Evolutionary conservation across 2,329 filamentous ascomycete genomes (phyloP).

Genomic region (Cladosporium austrohemisphaericum): DNA sequence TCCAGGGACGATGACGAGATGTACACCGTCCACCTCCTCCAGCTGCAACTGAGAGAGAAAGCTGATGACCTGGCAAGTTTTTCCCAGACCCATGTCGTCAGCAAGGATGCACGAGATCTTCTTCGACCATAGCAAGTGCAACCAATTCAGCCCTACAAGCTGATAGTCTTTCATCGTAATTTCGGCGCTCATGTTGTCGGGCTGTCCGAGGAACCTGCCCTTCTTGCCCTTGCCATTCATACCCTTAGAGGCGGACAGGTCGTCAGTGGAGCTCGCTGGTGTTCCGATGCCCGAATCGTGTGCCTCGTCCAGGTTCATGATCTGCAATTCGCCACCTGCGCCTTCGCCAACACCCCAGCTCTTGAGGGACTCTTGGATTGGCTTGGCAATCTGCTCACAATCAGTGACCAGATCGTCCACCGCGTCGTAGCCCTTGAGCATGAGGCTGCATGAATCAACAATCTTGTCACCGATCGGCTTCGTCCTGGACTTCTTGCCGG

Average conservation of each 20-base stretch:
- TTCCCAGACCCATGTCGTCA: conserved; percentile 93
- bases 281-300: conserved; percentile 68
- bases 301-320: conserved; percentile 51
- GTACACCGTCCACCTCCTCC: conserved; percentile 63
- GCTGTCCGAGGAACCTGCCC: conserved; percentile 59
- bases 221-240: conserved; percentile 46
- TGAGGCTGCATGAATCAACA: conserved; percentile 64
- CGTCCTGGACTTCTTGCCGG: conserved; percentile 49
- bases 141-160: conserved; percentile 90
- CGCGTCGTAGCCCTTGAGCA: conserved; percentile 74
- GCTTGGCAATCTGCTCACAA: conserved; percentile 70
- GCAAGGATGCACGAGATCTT: conserved; percentile 85
- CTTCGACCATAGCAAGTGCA: conserved; percentile 75
- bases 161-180: conserved; percentile 89
- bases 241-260: conserved; percentile 22
- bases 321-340: conserved; percentile 58
- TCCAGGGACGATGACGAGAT: conserved; percentile 85
- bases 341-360: conserved; percentile 62
- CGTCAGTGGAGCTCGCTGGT: conserved; percentile 44
- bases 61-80: conserved; percentile 94
- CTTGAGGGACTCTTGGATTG: conserved; percentile 61
- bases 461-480: conserved; percentile 61
- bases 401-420: conserved; percentile 76
- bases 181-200: conserved; percentile 69
- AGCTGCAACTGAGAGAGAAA: conserved; percentile 82